phyloP scores from a whole-genome alignment of 208 protist genomes.

The Acanthamoeba sp. region DNA sequence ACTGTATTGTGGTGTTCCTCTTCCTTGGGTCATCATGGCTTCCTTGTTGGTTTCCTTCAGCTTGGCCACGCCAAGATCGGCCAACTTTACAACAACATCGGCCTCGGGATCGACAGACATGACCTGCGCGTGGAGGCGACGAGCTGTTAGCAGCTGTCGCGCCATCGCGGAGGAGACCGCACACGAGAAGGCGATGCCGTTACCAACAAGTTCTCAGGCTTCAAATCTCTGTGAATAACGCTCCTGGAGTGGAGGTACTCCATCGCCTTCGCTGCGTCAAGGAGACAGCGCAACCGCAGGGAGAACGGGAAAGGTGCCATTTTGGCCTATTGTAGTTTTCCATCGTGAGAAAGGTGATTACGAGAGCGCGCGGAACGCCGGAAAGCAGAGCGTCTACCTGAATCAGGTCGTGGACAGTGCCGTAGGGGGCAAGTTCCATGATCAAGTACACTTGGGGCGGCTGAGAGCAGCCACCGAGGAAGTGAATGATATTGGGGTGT shows the following conservation, averaged over 20 bases:
- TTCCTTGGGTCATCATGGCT: slow-evolving; percentile 33
- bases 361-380: background rate
- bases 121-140: background rate
- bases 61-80: slow-evolving; percentile 36
- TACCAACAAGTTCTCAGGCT: slow-evolving; percentile 63
- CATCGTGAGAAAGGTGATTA: background rate
- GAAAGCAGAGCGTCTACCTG: background rate
- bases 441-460: slow-evolving; percentile 57
- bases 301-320: slow-evolving; percentile 44
- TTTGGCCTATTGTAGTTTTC: background rate
- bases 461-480: slow-evolving; percentile 53
- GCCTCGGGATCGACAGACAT: slow-evolving; percentile 57
- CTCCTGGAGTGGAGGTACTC: slow-evolving; percentile 53
- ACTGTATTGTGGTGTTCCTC: slow-evolving; percentile 70
- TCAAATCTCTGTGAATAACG: slow-evolving; percentile 61
- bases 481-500: slow-evolving; percentile 66
- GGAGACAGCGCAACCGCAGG: slow-evolving; percentile 15
- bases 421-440: slow-evolving; percentile 64
- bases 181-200: background rate
- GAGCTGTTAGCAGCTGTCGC: background rate
- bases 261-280: slow-evolving; percentile 43
- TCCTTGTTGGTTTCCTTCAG: slow-evolving; percentile 56
- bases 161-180: background rate
- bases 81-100: slow-evolving; percentile 46
- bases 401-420: slow-evolving; percentile 61